phyloP scores from a whole-genome alignment of 805 yeast genomes.

The Hanseniaspora vineae region DNA sequence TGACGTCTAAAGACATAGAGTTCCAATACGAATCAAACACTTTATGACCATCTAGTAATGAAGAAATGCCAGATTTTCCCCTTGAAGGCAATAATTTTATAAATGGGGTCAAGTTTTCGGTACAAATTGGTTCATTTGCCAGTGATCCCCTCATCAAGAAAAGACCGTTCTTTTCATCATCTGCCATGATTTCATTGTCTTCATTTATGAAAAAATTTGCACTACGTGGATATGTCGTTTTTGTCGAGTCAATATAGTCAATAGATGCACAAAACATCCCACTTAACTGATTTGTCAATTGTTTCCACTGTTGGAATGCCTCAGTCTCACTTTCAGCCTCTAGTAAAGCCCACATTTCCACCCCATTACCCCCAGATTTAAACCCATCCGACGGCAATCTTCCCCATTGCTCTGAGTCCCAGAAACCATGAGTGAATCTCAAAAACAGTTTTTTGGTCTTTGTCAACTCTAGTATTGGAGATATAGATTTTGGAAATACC shows the following conservation, averaged over 20 bases:
- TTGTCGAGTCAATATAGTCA: conserved; percentile 70
- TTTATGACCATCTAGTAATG: conserved; percentile 79
- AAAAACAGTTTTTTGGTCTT: conserved; percentile 66
- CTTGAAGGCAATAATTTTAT: conserved; percentile 81
- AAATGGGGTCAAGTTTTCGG: conserved; percentile 92
- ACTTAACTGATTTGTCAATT: conserved; percentile 60
- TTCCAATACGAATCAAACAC: conserved; percentile 91
- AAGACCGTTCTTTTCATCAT: conserved; percentile 26
- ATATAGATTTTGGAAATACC: conserved; percentile 69
- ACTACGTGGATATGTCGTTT: conserved; percentile 55
- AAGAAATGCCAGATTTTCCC: conserved; percentile 79
- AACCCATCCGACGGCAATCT: conserved; percentile 58
- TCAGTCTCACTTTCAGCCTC: conserved; percentile 44
- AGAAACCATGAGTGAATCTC: conserved; percentile 87
- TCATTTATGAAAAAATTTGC: conserved; percentile 19
- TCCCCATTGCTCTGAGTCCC: conserved; percentile 89
- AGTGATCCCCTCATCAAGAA: conserved; percentile 70
- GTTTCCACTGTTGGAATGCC: conserved; percentile 57
- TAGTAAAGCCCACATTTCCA: conserved; percentile 80
- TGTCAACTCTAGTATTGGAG: conserved; percentile 58
- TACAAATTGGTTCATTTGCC: conserved; percentile 92
- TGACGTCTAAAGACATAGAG: conserved; percentile 75
- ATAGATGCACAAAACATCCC: conserved; percentile 93
- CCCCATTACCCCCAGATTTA: conserved; percentile 85
- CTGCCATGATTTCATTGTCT: conserved; percentile 15